Evolutionary conservation across 1,284 basidiomycete genomes (phyloP).

Genomic region (Cryptococcus amylolentus): DNA sequence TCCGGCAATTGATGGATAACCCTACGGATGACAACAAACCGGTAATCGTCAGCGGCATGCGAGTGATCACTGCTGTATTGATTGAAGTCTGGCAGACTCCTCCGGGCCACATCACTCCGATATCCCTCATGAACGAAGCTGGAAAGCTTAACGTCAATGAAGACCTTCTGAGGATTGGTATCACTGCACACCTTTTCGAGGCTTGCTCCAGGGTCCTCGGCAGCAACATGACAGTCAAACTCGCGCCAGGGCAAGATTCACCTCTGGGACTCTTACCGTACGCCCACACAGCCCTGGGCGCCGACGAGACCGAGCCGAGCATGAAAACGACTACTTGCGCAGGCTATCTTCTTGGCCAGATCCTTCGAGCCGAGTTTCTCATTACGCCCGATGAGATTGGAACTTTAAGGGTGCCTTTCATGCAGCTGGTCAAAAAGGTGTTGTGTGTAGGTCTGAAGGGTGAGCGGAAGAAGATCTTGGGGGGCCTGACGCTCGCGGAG

Average conservation of each 20-base stretch:
- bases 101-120: conserved; percentile 21
- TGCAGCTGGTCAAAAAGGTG: conserved; percentile 14
- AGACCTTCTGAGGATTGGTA: conserved; percentile 19
- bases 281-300: too few relatives aligned
- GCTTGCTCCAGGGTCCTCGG: conserved; percentile 22
- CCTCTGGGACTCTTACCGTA: background rate
- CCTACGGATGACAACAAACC: conserved; percentile 2
- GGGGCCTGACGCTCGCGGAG: conserved; percentile 39
- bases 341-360: conserved; percentile 27
- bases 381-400: conserved; percentile 9
- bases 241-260: too few relatives aligned
- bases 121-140: conserved; percentile 20
- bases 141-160: conserved; percentile 17
- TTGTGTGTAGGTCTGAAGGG: conserved; percentile 21
- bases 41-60: conserved; percentile 22
- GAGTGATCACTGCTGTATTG: conserved; percentile 22
- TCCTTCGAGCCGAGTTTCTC: conserved; percentile 26
- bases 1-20: conserved; percentile 11
- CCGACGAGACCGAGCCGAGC: too few relatives aligned
- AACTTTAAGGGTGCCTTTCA: conserved; percentile 11
- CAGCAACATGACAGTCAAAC: too few relatives aligned
- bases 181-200: conserved; percentile 26
- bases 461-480: conserved; percentile 31
- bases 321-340: conserved; percentile 12
- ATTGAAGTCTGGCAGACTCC: conserved; percentile 29